These are phyloP conservation scores for Hygrophorus russula DNA, from an alignment of 768 basidiomycete genomes.

Conservation along the genomic window DNA sequence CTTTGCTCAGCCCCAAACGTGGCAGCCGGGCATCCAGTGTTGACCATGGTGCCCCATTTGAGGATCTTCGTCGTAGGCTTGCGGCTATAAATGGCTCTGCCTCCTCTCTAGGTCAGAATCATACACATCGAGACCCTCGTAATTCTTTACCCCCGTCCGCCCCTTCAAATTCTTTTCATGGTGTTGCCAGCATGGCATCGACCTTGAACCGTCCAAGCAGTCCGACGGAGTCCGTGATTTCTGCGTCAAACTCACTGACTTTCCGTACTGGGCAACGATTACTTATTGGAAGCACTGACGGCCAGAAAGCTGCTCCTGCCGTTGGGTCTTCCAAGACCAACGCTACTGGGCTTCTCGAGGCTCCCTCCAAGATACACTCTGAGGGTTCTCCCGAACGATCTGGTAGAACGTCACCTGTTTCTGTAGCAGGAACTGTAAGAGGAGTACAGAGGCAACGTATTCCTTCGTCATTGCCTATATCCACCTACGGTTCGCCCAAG, in stretches of 20 bases:
- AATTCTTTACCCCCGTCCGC: constrained; percentile 27
- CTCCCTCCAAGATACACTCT: constrained; percentile 53
- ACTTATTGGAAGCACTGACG: constrained; percentile 62
- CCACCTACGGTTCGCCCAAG: constrained; percentile 51
- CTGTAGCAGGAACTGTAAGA: constrained; percentile 44
- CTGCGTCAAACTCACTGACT: constrained; percentile 54
- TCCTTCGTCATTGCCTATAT: constrained; percentile 48
- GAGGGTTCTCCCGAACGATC: constrained; percentile 65
- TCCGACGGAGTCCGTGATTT: constrained; percentile 75
- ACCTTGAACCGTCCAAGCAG: constrained; percentile 53
- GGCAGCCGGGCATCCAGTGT: constrained; percentile 35
- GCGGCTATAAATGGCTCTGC: constrained; percentile 64
- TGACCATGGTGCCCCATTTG: constrained; percentile 48
- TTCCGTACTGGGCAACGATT: constrained; percentile 48
- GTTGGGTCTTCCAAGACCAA: constrained; percentile 78
- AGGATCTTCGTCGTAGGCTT: constrained; percentile 69
- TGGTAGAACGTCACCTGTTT: constrained; percentile 68
- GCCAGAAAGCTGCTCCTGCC: constrained; percentile 82
- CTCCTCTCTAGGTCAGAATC: constrained; percentile 43
- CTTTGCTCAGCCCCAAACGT: constrained; percentile 38
- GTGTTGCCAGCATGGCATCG: constrained; percentile 16
- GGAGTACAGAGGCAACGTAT: constrained; percentile 35
- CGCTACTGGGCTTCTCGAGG: constrained; percentile 73
- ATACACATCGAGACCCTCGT: constrained; percentile 34
- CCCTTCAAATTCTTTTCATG: constrained; percentile 15